A percentile compares a stretch with the other conserved stretches of the same genome.
These are phyloP conservation scores for Gossypium davidsonii DNA, from an alignment of 441 rosid genomes.

Conservation along the genomic window DNA sequence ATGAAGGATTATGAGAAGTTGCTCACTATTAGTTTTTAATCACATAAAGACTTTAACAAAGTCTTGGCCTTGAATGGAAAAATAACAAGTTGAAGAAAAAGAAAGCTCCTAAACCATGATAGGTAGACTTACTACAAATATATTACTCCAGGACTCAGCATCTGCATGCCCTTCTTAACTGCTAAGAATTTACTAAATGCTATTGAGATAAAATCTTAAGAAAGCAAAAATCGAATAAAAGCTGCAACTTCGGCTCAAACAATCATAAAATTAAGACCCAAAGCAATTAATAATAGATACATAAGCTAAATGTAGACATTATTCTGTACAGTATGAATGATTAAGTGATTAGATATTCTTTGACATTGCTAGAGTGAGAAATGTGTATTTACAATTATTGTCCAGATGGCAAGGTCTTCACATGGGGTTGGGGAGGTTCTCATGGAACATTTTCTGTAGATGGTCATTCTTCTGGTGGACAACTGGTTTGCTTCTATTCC, in stretches of 20 bases:
- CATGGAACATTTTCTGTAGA: conserved; percentile 82
- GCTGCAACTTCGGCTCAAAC: not conserved
- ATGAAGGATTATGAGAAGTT: not conserved
- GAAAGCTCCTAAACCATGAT: not conserved
- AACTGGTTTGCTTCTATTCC: conserved; percentile 53
- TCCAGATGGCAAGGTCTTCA: conserved; percentile 66
- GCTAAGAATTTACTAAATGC: not conserved
- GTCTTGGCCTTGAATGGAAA: not conserved
- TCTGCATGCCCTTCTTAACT: not conserved
- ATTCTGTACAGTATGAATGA: not conserved
- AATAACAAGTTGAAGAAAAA: not conserved
- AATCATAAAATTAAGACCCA: not conserved
- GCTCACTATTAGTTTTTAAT: not conserved
- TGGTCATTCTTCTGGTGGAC: conserved; percentile 86
- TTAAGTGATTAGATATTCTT: not conserved
- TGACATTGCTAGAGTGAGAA: not conserved
- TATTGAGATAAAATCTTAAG: not conserved
- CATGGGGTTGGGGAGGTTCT: conserved; percentile 99
- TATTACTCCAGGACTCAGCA: not conserved
- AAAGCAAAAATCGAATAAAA: not conserved
- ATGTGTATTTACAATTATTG: conserved; percentile 13
- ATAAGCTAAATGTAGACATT: not conserved
- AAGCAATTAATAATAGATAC: not conserved
- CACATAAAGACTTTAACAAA: not conserved
- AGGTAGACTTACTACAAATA: not conserved